A percentile compares a stretch with the other conserved stretches of the same genome.
Conservation (phyloP, 1,284 basidiomycete species). For the Erythrobasidium hasegawianum region DNA sequence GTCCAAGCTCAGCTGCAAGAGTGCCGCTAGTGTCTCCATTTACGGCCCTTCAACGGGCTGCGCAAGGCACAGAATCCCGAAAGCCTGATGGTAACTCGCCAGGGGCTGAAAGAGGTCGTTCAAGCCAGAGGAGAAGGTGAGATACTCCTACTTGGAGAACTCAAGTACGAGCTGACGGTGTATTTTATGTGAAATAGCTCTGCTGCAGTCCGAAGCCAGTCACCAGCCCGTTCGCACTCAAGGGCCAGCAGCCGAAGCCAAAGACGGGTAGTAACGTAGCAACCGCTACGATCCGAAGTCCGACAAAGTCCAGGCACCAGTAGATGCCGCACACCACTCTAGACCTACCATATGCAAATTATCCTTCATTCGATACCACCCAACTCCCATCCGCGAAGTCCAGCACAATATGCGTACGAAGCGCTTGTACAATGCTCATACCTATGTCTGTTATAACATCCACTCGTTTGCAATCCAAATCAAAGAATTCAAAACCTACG, state of each 20-base stretch:
- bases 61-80: not conserved
- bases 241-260: slow-evolving; percentile 6
- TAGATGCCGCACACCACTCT: no score
- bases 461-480: slow-evolving; percentile 2
- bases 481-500: not conserved
- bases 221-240: slow-evolving; percentile 22
- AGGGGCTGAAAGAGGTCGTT: slow-evolving; percentile 23
- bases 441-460: not conserved
- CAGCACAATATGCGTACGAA: no score
- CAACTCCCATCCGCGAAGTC: no score
- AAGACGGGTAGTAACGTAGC: no score
- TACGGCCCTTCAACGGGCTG: slow-evolving; percentile 10
- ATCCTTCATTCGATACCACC: no score
- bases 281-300: no score
- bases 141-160: no score
- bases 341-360: no score
- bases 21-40: slow-evolving; percentile 21
- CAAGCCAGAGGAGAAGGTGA: slow-evolving; percentile 7
- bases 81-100: not conserved
- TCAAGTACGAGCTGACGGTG: no score
- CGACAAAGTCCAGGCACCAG: no score
- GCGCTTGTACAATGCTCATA: no score
- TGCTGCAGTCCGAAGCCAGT: slow-evolving; percentile 21
- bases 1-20: slow-evolving; percentile 4
- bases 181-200: no score